Conservation (phyloP, 768 basidiomycete species). For the Daedaleopsis sinensis region DNA sequence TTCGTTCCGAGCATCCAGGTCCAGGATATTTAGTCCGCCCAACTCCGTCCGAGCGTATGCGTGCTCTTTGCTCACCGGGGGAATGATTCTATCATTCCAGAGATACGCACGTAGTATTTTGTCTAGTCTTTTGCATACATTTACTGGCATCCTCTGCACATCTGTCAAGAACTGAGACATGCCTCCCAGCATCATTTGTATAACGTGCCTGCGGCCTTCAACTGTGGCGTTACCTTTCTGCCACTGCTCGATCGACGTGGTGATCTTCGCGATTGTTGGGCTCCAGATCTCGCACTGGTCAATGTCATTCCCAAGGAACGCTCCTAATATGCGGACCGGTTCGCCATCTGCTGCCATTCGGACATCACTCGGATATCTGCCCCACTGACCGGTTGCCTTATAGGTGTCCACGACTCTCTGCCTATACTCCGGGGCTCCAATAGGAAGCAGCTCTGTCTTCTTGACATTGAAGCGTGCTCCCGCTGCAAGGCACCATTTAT, state of each 20-base stretch:
- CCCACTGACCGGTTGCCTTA: too few species aligned
- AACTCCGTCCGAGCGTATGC: neutral
- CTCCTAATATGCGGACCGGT: too few species aligned
- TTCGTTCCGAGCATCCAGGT: slow-evolving; percentile 15
- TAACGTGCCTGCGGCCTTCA: slow-evolving; percentile 14
- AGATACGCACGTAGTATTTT: slow-evolving; percentile 1
- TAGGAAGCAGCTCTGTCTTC: too few species aligned
- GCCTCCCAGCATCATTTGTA: slow-evolving; percentile 23
- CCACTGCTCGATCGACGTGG: neutral
- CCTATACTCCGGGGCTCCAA: too few species aligned
- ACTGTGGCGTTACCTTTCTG: neutral
- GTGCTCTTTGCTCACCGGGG: neutral
- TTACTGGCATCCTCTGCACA: slow-evolving; percentile 29
- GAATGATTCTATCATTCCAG: slow-evolving; percentile 4
- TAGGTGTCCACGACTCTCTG: too few species aligned
- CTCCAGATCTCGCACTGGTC: slow-evolving; percentile 7
- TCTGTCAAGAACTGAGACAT: slow-evolving; percentile 30
- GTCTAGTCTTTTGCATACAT: neutral
- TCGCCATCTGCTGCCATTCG: too few species aligned
- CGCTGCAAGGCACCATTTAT: too few species aligned
- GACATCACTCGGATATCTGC: too few species aligned
- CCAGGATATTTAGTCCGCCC: slow-evolving; percentile 8
- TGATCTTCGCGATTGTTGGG: slow-evolving; percentile 10
- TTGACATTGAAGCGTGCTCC: too few species aligned
- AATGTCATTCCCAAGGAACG: neutral